Base-by-base conservation (phyloP, 2,329 filamentous ascomycete species). In the Fusarium paranaense region DNA sequence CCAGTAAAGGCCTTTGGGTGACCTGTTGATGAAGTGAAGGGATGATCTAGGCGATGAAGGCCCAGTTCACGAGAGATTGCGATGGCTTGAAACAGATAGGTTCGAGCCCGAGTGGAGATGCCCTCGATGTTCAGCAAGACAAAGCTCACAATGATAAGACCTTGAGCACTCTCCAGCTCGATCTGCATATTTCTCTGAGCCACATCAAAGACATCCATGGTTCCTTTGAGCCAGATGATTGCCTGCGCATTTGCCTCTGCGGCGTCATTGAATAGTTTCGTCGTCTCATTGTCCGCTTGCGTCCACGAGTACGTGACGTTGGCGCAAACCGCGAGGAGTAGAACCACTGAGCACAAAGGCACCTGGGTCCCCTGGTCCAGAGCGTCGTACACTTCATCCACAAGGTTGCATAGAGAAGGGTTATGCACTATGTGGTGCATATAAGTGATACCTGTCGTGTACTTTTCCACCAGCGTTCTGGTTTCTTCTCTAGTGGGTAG, bases 21-120 rank as follows among this genome's bases (percentile, higher is more conserved):
- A 1, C 72, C 71, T 10, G 70, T 64, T 8, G 69, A 33, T 5
- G 67, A 57, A 8, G 73, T 70, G 5, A 74, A 70, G 3, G 80
- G 74, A n/a, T 82, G 78, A 58, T 86, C 85, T 0, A 85, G 70
- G 9, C 85, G 76, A 70, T 86, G 84, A 5, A 86, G 52, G 5
- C 78, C 78, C 7, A 85, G 76, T 22, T 78, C 76, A 14, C 76
- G 76, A 8, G 66, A 60, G 30, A 78, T 73, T 0, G 64, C 60
- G 11, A 76, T 76, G 6, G 76, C 70, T 42, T 72, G 65, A 18
- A 56, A 72, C 13, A 76, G 20, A 18, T 45, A 69, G n/a, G 62
- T 64, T 33, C 72, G 72, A 4, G 68, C 62, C n/a, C 73, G 66
- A 30, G 61, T 32, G 1, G 76, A 74, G 22, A 78, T 45, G 35